Percentiles rank a stretch among this genome's conserved stretches.
Evolutionary conservation across 768 basidiomycete genomes (phyloP).

Genomic region (Hebeloma cylindrosporum): DNA sequence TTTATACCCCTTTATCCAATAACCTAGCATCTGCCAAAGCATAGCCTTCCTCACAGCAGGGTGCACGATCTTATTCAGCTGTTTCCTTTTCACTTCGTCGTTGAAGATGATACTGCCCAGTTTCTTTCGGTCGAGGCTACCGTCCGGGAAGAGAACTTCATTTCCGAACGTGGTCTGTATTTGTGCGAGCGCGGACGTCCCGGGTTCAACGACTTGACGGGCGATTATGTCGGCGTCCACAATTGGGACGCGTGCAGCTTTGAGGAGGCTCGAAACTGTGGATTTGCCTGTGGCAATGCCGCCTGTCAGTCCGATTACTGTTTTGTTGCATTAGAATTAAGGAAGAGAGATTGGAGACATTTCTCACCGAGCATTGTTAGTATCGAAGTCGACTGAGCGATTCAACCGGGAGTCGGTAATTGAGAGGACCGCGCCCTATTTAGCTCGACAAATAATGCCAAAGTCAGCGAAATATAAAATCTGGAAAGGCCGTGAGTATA

Average conservation of each 20-base stretch:
- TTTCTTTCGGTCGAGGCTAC: conserved; percentile 76
- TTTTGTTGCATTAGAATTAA: too few species aligned
- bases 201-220: conserved; percentile 81
- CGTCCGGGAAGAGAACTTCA: conserved; percentile 64
- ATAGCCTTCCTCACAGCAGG: conserved; percentile 87
- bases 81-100: conserved; percentile 66
- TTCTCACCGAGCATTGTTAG: too few species aligned
- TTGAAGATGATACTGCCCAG: conserved; percentile 86
- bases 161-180: conserved; percentile 74
- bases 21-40: conserved; percentile 59
- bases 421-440: too few species aligned
- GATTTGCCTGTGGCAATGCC: conserved; percentile 98
- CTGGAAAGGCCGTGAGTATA: too few species aligned
- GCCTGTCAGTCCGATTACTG: conserved; percentile 94
- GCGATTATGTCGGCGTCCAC: conserved; percentile 93
- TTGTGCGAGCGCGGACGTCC: conserved; percentile 66
- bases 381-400: too few species aligned
- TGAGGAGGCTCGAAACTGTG: conserved; percentile 77
- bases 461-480: too few species aligned
- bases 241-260: conserved; percentile 68
- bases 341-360: too few species aligned
- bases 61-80: conserved; percentile 85
- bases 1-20: conserved; percentile 78
- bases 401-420: too few species aligned
- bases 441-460: too few species aligned